Evolutionary conservation across 2,329 filamentous ascomycete genomes (phyloP), one percentile per base, ranked within the genome.

Genomic region (Diplodia scrobiculata): DNA sequence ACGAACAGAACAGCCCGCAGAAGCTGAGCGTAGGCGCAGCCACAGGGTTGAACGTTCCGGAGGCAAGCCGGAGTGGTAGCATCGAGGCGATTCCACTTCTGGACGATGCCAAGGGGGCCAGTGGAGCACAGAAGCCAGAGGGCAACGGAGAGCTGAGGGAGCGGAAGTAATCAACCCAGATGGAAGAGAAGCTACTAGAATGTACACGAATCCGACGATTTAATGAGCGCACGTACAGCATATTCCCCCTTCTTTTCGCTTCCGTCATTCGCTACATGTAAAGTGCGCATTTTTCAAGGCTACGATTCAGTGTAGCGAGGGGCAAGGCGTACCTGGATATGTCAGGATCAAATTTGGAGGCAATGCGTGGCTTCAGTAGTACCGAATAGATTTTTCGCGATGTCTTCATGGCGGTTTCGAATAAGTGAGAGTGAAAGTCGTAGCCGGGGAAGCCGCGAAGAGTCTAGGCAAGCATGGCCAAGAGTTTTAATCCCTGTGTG

Each of bases 81-180:
- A 73, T 88, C 1, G 86, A 88, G 68, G 78, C 80, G 19, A 88
- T 89, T 54, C 86, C 86, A 2, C 73, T 88, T 34, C 76, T 89
- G 17, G 81, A 77, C 38, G 66, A 67, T 13, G 17, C 60, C 4
- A 63, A 83, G 84, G 17, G 82, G 85, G 63, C 72, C 73, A 50
- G 71, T 71, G 11, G 71, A 9, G 54, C 51, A 25, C 27, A 63
- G 21, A 54, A 25, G 19, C 11, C 19, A 7, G 53, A 55, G 34
- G 53, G 65, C 6, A 25, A 54, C 21, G 65, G 65, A 10, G 55
- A 63, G 9, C 17, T 68, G n/a, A 54, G 67, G 54, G 67, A 67
- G 55, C 38, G 67, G 36, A 68, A 66, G 63, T 68, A 63, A 50
- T 9, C 17, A 14, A 34, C 29, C 6, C 17, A n/a, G 29, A 13